These are phyloP conservation scores for Mycena rosella DNA, from an alignment of 768 basidiomycete species.

Conservation along the genomic window DNA sequence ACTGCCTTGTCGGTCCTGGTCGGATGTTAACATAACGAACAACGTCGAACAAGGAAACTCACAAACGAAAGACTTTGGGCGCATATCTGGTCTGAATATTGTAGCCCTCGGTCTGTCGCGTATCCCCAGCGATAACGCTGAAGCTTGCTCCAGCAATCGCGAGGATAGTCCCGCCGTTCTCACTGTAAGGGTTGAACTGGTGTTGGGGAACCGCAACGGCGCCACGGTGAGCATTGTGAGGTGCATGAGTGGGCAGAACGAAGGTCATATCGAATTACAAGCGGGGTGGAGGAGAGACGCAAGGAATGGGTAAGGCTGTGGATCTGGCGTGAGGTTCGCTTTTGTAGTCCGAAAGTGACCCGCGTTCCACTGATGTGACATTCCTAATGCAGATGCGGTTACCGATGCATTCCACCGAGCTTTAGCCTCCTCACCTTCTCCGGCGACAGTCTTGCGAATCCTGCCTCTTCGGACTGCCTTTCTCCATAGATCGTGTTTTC, in stretches of 20 bases:
- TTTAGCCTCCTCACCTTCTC: constrained; percentile 30
- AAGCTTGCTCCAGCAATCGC: constrained; percentile 81
- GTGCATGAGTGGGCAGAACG: constrained; percentile 40
- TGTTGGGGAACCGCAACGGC: constrained; percentile 41
- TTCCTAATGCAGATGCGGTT: constrained; percentile 5
- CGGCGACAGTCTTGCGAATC: constrained; percentile 29
- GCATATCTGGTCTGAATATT: constrained; percentile 83
- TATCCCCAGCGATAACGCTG: constrained; percentile 81
- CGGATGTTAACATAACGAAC: not conserved
- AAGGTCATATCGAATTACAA: constrained; percentile 6
- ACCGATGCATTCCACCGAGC: constrained; percentile 35
- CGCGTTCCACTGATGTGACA: constrained; percentile 1
- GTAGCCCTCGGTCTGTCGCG: constrained; percentile 81
- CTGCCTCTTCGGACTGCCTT: not conserved
- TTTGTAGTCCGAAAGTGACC: constrained; percentile 22
- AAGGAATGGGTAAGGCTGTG: constrained; percentile 8
- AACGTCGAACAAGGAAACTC: constrained; percentile 40
- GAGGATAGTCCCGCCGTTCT: constrained; percentile 84
- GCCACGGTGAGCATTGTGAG: too few relatives aligned
- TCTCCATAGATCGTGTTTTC: not conserved
- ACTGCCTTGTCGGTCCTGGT: constrained; percentile 92
- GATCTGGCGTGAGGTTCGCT: not conserved
- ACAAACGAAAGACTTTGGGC: constrained; percentile 81
- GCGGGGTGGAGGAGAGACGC: not conserved
- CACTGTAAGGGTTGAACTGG: constrained; percentile 73